These are phyloP conservation scores for Ilyonectria destructans DNA, from an alignment of 2,329 filamentous ascomycete genomes.

Conservation along the genomic window DNA sequence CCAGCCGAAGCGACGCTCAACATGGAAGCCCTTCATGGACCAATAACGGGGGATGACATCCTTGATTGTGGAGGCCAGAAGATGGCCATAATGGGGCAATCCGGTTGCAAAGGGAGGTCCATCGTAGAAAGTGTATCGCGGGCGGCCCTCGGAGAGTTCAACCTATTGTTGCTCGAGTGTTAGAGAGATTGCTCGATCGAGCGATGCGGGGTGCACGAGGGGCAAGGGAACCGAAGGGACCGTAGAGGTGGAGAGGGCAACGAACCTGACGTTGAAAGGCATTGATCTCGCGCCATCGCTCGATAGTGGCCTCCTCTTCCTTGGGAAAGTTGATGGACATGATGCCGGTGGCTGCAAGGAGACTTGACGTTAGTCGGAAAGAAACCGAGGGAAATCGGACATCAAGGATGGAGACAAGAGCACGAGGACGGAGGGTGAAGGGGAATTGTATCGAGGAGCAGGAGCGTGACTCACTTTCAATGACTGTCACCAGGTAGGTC, in stretches of 20 bases:
- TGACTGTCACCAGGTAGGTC: slow-evolving; percentile 34
- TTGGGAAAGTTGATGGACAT: slow-evolving; percentile 95
- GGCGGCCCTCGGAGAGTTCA: slow-evolving; percentile 86
- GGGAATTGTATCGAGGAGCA: background rate
- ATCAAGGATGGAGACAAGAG: background rate
- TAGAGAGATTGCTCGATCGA: slow-evolving; percentile 15
- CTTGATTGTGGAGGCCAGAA: slow-evolving; percentile 95
- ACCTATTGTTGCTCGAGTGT: slow-evolving; percentile 58
- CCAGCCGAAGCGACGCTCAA: slow-evolving; percentile 95
- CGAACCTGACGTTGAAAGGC: slow-evolving; percentile 88
- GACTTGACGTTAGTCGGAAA: background rate
- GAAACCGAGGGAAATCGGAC: background rate
- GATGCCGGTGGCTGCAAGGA: slow-evolving; percentile 40
- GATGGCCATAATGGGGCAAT: slow-evolving; percentile 78
- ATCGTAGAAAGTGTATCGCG: slow-evolving; percentile 96
- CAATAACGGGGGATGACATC: slow-evolving; percentile 97
- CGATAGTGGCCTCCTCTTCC: slow-evolving; percentile 89
- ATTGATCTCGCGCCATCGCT: slow-evolving; percentile 91
- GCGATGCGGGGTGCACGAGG: background rate
- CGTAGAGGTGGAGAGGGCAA: slow-evolving; percentile 5
- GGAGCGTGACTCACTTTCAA: slow-evolving; percentile 26
- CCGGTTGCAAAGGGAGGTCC: slow-evolving; percentile 86
- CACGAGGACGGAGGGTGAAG: background rate
- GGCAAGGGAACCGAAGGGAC: background rate
- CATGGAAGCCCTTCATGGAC: slow-evolving; percentile 96